Evolutionary conservation across 805 yeast species (phyloP).

Genomic region (Candida coquimbonensis): DNA sequence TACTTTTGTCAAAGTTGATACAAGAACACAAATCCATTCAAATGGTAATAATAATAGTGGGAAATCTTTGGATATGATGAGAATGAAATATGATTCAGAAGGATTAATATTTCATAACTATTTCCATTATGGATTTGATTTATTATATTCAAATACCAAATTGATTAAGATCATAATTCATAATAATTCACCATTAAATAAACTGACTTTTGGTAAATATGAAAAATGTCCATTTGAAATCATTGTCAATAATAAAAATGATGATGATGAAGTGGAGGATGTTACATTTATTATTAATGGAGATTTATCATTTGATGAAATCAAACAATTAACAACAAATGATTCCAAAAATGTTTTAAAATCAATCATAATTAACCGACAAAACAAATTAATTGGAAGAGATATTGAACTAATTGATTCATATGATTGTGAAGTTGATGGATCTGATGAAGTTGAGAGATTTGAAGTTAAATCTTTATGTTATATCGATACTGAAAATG

Average conservation of each 20-base stretch:
- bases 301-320: not conserved
- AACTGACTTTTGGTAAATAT: slow-evolving; percentile 48
- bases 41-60: no score
- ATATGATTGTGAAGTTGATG: slow-evolving; percentile 32
- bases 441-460: slow-evolving; percentile 17
- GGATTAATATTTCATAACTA: slow-evolving; percentile 45
- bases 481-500: slow-evolving; percentile 4
- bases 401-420: slow-evolving; percentile 28
- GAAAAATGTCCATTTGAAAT: slow-evolving; percentile 37
- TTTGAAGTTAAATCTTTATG: slow-evolving; percentile 4
- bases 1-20: slow-evolving; percentile 37
- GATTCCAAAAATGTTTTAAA: not conserved
- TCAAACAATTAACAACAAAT: not conserved
- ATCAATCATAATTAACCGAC: slow-evolving; percentile 15
- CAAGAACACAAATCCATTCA: slow-evolving; percentile 34
- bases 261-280: no score
- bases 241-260: not conserved
- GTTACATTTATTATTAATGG: not conserved
- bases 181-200: slow-evolving; percentile 40
- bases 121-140: slow-evolving; percentile 46
- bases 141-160: slow-evolving; percentile 37
- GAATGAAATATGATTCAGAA: slow-evolving; percentile 6
- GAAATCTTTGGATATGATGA: not conserved
- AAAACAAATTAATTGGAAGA: slow-evolving; percentile 8
- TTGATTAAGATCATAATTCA: slow-evolving; percentile 44